Conservation (phyloP, 441 rosid genomes). For the Populus tomentosa region DNA sequence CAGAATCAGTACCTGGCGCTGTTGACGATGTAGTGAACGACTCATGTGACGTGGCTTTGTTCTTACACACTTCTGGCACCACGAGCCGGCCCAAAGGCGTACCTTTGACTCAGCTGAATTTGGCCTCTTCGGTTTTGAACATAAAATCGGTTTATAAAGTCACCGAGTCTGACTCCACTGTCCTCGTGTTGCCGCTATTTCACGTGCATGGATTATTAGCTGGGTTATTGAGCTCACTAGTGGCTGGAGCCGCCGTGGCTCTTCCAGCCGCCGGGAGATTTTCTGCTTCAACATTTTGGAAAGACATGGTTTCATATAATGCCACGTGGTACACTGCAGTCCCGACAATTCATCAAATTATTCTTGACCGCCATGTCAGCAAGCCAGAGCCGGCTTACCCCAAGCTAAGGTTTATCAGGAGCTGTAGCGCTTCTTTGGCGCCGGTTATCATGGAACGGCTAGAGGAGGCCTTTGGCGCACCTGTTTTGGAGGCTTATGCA, state of each 20-base stretch:
- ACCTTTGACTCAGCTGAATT: constrained; percentile 70
- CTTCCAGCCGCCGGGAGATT: constrained; percentile 80
- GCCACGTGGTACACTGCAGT: constrained; percentile 97
- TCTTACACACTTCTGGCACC: constrained; percentile 80
- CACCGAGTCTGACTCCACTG: constrained; percentile 68
- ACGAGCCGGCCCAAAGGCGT: constrained; percentile 96
- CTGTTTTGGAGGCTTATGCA: constrained; percentile 87
- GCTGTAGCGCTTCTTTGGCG: constrained; percentile 86
- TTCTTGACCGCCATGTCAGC: constrained; percentile 60
- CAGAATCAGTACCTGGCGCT: constrained; percentile 24
- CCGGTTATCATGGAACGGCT: constrained; percentile 67
- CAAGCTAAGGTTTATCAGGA: constrained; percentile 71
- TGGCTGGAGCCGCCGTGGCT: constrained; percentile 67
- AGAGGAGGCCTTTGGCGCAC: constrained; percentile 72
- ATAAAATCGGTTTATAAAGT: constrained; percentile 67
- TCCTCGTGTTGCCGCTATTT: constrained; percentile 72
- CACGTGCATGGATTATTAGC: constrained; percentile 69
- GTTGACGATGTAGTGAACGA: constrained; percentile 32
- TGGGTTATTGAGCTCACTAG: constrained; percentile 67
- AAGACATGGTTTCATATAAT: constrained; percentile 52
- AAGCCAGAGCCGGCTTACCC: constrained; percentile 60
- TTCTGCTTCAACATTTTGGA: constrained; percentile 83
- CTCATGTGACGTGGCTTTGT: constrained; percentile 65
- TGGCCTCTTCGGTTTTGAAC: constrained; percentile 63
- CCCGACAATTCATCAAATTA: constrained; percentile 86